These are phyloP conservation scores for Fusarium protoensiforme DNA, from an alignment of 2,329 filamentous ascomycete species.

Conservation along the genomic window DNA sequence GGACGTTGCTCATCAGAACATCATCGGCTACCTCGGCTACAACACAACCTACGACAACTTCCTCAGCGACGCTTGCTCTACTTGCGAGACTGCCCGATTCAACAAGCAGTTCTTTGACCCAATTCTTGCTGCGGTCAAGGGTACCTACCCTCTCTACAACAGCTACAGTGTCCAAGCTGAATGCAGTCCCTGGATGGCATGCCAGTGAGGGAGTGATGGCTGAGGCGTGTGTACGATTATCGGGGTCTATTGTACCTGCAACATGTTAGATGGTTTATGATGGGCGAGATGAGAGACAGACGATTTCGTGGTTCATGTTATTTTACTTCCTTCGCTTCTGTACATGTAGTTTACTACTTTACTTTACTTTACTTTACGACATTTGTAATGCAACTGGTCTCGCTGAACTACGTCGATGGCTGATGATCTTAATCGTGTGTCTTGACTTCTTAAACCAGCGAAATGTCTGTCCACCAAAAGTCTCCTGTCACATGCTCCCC, in stretches of 20 bases:
- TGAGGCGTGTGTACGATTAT: neutral
- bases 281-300: slow-evolving; percentile 10
- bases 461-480: slow-evolving; percentile 23
- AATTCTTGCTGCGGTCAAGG: slow-evolving; percentile 52
- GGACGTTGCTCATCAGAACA: slow-evolving; percentile 46
- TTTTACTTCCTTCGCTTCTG: slow-evolving; percentile 28
- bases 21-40: slow-evolving; percentile 51
- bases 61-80: slow-evolving; percentile 49
- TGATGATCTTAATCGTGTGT: neutral
- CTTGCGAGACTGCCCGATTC: slow-evolving; percentile 51
- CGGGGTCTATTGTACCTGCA: slow-evolving; percentile 10
- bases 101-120: slow-evolving; percentile 51
- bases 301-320: slow-evolving; percentile 33
- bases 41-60: slow-evolving; percentile 53
- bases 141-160: slow-evolving; percentile 52
- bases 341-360: slow-evolving; percentile 27
- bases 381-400: neutral
- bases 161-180: slow-evolving; percentile 52
- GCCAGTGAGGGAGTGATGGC: slow-evolving; percentile 10
- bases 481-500: slow-evolving; percentile 23
- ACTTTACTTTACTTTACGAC: slow-evolving; percentile 25
- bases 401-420: neutral
- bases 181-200: slow-evolving; percentile 54
- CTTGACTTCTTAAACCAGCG: neutral
- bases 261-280: slow-evolving; percentile 13